These are phyloP conservation scores for Plasmodium fragile DNA, from an alignment of 169 alveolate genomes.

Conservation along the genomic window DNA sequence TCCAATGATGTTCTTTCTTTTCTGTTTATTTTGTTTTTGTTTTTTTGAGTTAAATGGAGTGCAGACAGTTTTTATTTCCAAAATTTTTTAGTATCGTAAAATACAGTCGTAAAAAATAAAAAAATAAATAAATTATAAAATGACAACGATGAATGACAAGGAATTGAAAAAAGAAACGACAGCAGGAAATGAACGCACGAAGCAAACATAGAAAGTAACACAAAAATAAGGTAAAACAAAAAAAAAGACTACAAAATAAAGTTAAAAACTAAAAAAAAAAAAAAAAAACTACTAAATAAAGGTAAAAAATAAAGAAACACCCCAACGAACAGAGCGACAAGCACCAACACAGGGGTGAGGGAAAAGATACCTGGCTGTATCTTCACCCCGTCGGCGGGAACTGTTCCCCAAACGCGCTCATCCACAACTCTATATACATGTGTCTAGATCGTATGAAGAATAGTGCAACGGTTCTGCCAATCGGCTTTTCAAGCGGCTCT, in stretches of 20 bases:
- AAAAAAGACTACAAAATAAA: background rate
- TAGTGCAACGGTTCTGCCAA: background rate
- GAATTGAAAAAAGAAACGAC: background rate
- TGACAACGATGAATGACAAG: background rate
- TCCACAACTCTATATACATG: background rate
- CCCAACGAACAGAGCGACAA: background rate
- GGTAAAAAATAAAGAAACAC: background rate
- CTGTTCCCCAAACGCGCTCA: background rate
- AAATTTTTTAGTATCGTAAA: background rate
- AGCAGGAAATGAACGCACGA: background rate
- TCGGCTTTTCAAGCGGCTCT: background rate
- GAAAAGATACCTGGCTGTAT: background rate
- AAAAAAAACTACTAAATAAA: background rate
- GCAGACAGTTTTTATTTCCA: background rate
- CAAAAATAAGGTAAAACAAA: background rate
- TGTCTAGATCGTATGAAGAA: constrained; percentile 6
- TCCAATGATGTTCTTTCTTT: background rate
- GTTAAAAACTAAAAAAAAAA: too few species aligned
- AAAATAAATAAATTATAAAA: background rate
- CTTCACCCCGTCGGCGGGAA: background rate
- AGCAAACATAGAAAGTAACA: background rate
- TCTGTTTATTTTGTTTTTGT: background rate
- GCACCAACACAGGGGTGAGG: background rate
- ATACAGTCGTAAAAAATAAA: background rate
- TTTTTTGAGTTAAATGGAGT: background rate